Conservation (phyloP, 257 asterid species). For the Nicotiana tomentosiformis region DNA sequence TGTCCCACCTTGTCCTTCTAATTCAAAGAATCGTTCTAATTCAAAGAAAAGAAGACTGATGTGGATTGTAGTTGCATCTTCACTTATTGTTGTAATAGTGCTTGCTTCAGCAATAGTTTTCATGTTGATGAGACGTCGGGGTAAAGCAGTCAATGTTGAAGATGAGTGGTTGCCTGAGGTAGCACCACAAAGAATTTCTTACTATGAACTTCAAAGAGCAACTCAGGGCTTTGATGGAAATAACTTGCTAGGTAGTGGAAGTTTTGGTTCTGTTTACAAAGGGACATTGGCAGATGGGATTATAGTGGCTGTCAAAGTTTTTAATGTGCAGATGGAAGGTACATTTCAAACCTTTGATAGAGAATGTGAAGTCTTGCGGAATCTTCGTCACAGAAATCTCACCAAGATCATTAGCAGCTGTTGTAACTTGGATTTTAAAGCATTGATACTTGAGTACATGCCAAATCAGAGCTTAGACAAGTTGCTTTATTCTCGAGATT, state of each 20-base stretch:
- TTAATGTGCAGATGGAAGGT: slow-evolving; percentile 1
- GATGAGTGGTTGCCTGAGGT: background rate
- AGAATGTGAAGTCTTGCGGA: background rate
- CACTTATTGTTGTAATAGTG: background rate
- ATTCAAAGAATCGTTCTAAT: background rate
- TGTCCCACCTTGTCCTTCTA: background rate
- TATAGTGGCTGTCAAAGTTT: background rate
- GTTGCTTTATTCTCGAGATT: background rate
- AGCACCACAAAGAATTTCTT: slow-evolving; percentile 16
- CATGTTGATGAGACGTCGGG: background rate
- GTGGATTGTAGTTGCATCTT: background rate
- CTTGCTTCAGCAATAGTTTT: background rate
- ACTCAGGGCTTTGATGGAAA: background rate
- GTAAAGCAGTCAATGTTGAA: background rate
- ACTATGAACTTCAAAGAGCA: slow-evolving; percentile 12
- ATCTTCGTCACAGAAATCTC: slow-evolving; percentile 27
- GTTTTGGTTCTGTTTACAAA: slow-evolving; percentile 1
- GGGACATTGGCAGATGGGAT: background rate
- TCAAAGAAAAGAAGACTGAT: background rate
- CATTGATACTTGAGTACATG: slow-evolving; percentile 28
- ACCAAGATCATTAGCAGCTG: slow-evolving; percentile 21
- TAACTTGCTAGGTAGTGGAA: background rate
- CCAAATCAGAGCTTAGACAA: slow-evolving; percentile 27
- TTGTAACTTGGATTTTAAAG: slow-evolving; percentile 22
- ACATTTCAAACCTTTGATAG: background rate